Percentiles rank a stretch among this genome's conserved stretches.
Conservation (phyloP, 495 filamentous ascomycete genomes). For the Podospora pseudocomata region DNA sequence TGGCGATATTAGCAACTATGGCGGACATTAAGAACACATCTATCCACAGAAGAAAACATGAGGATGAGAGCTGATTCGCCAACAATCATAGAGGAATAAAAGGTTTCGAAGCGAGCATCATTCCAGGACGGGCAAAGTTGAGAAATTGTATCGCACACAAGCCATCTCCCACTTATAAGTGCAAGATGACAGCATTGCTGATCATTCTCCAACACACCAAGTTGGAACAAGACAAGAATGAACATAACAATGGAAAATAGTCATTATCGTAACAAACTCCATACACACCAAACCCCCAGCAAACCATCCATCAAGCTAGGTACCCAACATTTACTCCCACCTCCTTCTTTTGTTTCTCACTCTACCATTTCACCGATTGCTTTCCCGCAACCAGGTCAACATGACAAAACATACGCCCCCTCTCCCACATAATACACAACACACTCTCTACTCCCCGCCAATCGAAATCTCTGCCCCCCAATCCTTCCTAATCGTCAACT, state of each 20-base stretch:
- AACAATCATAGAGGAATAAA: no score
- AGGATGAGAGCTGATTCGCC: no score
- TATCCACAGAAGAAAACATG: no score
- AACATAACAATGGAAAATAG: background rate
- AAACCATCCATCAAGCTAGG: background rate
- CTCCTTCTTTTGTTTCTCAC: background rate
- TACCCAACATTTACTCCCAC: background rate
- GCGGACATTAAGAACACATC: no score
- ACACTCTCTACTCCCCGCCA: constrained; percentile 26
- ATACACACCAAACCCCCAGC: background rate
- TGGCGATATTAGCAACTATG: no score
- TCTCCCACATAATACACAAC: background rate
- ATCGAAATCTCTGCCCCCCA: constrained; percentile 50
- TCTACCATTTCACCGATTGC: background rate
- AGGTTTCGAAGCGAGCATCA: no score
- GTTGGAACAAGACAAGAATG: background rate
- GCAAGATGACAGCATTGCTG: no score
- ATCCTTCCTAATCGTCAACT: constrained; percentile 57
- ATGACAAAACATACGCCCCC: background rate
- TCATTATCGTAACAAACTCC: background rate
- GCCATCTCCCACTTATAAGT: no score
- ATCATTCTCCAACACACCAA: no score
- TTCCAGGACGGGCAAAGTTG: no score
- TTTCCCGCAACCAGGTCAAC: background rate
- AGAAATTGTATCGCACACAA: no score